Percentiles rank a stretch among this genome's conserved stretches.
phyloP scores from a whole-genome alignment of 805 yeast species.

The Candida hungchunana region DNA sequence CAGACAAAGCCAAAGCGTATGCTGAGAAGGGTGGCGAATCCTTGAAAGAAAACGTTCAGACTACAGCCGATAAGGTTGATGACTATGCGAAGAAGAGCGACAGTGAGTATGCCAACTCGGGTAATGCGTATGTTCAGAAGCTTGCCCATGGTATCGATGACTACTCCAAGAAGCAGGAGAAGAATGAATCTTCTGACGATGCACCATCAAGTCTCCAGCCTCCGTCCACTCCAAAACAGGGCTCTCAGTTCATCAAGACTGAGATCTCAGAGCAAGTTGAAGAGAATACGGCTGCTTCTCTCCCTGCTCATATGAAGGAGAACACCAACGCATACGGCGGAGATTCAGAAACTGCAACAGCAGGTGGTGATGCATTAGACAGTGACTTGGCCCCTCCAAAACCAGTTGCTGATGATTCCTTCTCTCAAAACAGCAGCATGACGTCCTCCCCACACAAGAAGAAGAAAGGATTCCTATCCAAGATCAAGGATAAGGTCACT shows the following conservation, averaged over 20 bases:
- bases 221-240: not conserved
- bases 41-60: constrained; percentile 13
- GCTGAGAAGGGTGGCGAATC: constrained; percentile 9
- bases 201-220: constrained; percentile 5
- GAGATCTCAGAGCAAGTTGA: constrained; percentile 1
- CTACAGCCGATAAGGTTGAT: constrained; percentile 18
- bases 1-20: constrained; percentile 9
- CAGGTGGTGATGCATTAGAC: constrained; percentile 1
- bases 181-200: not conserved
- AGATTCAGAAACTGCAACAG: constrained; percentile 6
- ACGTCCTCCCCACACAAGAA: constrained; percentile 18
- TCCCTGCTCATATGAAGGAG: constrained; percentile 7
- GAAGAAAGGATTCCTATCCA: constrained; percentile 16
- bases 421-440: constrained; percentile 6
- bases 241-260: constrained; percentile 1
- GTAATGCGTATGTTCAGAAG: constrained; percentile 13
- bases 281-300: constrained; percentile 1
- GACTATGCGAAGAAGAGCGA: constrained; percentile 12
- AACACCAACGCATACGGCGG: constrained; percentile 7
- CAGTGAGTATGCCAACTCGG: constrained; percentile 12
- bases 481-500: constrained; percentile 18
- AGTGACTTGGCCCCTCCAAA: constrained; percentile 11
- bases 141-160: constrained; percentile 15
- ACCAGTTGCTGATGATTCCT: constrained; percentile 2
- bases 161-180: constrained; percentile 5